These are phyloP conservation scores for Cyclotella kingstonii DNA, from an alignment of 108 stramenopile species.

Conservation along the genomic window DNA sequence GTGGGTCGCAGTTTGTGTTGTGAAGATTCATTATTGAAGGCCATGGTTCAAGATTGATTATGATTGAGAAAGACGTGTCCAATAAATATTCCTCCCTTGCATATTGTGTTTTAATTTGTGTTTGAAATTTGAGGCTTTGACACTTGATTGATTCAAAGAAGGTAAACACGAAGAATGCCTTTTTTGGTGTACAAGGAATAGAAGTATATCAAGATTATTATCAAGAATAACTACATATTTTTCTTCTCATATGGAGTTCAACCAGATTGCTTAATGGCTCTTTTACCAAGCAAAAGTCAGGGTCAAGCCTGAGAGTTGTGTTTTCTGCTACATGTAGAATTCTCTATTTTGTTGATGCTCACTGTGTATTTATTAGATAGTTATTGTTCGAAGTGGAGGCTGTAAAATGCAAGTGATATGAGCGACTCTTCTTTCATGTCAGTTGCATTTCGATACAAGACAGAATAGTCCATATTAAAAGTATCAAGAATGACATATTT, in stretches of 20 bases:
- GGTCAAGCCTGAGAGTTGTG: constrained; percentile 3
- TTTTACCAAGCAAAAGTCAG: constrained; percentile 12
- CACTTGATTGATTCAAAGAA: constrained; percentile 1
- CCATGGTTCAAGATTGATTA: constrained; percentile 18
- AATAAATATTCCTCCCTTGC: neutral
- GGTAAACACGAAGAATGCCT: constrained; percentile 4
- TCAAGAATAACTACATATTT: constrained; percentile 34
- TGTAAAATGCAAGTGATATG: neutral
- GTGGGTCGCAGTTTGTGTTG: constrained; percentile 1
- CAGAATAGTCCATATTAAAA: no score
- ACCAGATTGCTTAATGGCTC: constrained; percentile 20
- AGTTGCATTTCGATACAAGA: no score
- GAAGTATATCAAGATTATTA: constrained; percentile 21
- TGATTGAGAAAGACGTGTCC: neutral
- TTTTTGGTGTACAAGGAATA: constrained; percentile 3
- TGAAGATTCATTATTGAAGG: constrained; percentile 2
- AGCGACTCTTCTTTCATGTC: no score
- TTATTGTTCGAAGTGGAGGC: neutral
- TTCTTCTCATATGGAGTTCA: constrained; percentile 19
- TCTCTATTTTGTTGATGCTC: neutral
- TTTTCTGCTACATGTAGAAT: neutral
- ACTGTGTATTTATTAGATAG: neutral
- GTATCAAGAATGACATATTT: no score
- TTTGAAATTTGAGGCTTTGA: neutral
- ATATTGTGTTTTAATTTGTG: neutral